Base-by-base conservation (phyloP, 73 alveolate genomes). In the Paramecium biaurelia region DNA sequence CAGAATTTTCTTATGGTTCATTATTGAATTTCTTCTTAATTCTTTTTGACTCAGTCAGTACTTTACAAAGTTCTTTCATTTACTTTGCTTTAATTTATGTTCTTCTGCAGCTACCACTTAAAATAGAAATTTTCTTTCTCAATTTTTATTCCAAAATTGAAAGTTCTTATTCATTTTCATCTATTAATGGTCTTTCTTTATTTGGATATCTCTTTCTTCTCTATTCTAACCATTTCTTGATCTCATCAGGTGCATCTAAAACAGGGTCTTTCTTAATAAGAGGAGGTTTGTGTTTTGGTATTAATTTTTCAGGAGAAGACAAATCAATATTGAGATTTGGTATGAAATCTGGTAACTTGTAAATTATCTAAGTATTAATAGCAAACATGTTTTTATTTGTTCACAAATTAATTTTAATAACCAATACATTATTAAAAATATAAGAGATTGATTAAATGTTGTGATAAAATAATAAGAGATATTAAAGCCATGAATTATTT, bases 381-480 rank as follows among this genome's bases (percentile, higher is more conserved):
- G 84, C 24, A 63, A 63, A 63, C 84, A 63, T 63, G 18, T 23
- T 23, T 63, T 63, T 53, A 53, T 53, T 26, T 63, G 18, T 63
- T 63, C 86, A 72, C 86, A 72, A 79, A 42, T 79, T 79, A 79
- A 85, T 49, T 85, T 85, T 38, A 88, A 93, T 32, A 63, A 63
- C 21, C 24, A 63, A 63, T 30, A 95, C 93, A 92, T 93, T 49
- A 93, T 93, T 70, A 92, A 95, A n/a, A 85, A 86, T 92, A 84
- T 93, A 94, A 85, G 97, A 85, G 14, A 32, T 7, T 21, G 87
- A 41, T n/a, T 11, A 15, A 37, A 74, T 35, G 87, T 74, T 1
- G 8, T 7, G 47, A 7, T 38, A 38, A 38, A 38, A 38, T 38
- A 10, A 38, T 38, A 15, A 38, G 47, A 38, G 8, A 38, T 38